Base-by-base conservation (phyloP, 495 filamentous ascomycete species). In the Lophiostoma macrostomum region DNA sequence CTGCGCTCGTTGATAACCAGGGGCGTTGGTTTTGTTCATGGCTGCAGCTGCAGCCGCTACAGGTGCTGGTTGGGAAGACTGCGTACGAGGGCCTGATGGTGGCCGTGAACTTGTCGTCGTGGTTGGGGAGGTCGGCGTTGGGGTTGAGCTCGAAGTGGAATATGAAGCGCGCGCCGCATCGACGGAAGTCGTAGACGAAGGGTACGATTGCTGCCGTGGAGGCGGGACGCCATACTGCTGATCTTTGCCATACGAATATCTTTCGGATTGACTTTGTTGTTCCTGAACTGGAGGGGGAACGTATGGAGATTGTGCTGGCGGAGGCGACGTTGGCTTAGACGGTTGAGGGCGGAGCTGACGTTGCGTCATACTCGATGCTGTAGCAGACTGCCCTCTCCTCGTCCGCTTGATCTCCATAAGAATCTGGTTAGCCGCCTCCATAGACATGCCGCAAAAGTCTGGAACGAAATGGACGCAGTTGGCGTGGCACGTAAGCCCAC, bases 401-500 rank as follows among this genome's bases (percentile, higher is more conserved):
- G 78, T 72, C 28, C 76, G 72, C 57, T 80, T 74, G 46, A 87
- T 83, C 36, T 83, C 81, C 34, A 79, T 76, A 16, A 97, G 74
- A 51, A 98, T 96, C 66, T 95, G 82, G 67, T 96, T 99, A 25
- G 93, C 93, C 50, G 86, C 85, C 53, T 91, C 86, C 93, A 97
- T 97, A 41, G 90, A 89, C 91, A 99, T 99, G 67, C 93, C 93
- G 68, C 93, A 99, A 73, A 99, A 99, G 69, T 99, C 93, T 36
- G 93, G 93, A 31, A 99, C 93, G 52, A 99, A 81, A 72, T 97
- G 94, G 22, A 87, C 85, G 69, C 93, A 99, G 37, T 86, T 78
- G 24, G 89, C 83, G 67, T 99, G 93, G 45, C 85, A 90, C 18
- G 91, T 95, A 58, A 96, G 86, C 58, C 74, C 78, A 69, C 93